Percentiles rank a stretch among this genome's conserved stretches.
Conservation (phyloP, 2,329 filamentous ascomycete genomes). For the Dendryphion nanum region DNA sequence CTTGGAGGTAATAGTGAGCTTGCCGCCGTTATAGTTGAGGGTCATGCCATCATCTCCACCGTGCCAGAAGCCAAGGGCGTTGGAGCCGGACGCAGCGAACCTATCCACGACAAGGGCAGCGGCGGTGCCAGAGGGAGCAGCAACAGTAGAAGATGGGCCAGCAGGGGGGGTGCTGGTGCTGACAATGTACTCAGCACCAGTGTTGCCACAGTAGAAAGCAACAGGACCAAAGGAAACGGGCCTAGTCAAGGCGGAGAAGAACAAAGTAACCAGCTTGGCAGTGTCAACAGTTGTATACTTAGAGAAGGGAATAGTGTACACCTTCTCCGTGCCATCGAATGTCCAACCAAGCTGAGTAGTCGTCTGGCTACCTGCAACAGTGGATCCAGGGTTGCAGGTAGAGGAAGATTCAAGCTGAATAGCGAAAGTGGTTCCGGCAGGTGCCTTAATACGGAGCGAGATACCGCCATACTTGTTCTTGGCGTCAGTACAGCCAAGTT, state of each 20-base stretch:
- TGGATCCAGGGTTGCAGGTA: slow-evolving; percentile 43
- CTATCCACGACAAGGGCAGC: slow-evolving; percentile 59
- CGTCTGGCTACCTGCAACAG: slow-evolving; percentile 40
- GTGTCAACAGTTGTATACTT: slow-evolving; percentile 53
- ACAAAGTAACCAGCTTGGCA: slow-evolving; percentile 53
- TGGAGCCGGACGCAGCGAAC: slow-evolving; percentile 54
- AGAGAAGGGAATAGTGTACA: slow-evolving; percentile 59
- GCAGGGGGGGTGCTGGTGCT: slow-evolving; percentile 42
- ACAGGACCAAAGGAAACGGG: slow-evolving; percentile 56
- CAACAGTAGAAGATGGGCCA: slow-evolving; percentile 48
- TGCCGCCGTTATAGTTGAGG: slow-evolving; percentile 51
- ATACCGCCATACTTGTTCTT: slow-evolving; percentile 55
- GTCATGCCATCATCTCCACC: slow-evolving; percentile 61
- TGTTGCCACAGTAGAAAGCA: slow-evolving; percentile 57
- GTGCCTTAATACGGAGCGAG: slow-evolving; percentile 55
- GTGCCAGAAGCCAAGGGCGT: slow-evolving; percentile 65
- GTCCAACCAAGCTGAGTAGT: slow-evolving; percentile 56
- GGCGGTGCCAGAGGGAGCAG: slow-evolving; percentile 51
- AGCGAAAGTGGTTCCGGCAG: slow-evolving; percentile 51
- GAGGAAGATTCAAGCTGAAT: slow-evolving; percentile 52
- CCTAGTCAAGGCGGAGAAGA: slow-evolving; percentile 49
- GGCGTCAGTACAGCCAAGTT: slow-evolving; percentile 55
- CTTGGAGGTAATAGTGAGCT: slow-evolving; percentile 56
- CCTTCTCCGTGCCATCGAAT: slow-evolving; percentile 59
- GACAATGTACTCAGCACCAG: slow-evolving; percentile 50